Conservation (phyloP, 129 eudicot species). For the carrot (Daucus carota) region DH1_v3.0 NC_030387.2:36193501-36194000, state of each 20-base stretch:
- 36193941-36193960: not conserved
- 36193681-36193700: not conserved
- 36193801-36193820: constrained; percentile 72
- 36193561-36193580: constrained; percentile 78
- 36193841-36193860: constrained; percentile 78
- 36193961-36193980: not conserved
- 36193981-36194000: not conserved
- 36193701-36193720: not conserved
- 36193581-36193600: constrained; percentile 92
- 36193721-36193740: not conserved
- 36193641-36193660: not conserved
- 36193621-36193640: constrained; percentile 27
- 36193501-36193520: not conserved
- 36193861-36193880: constrained; percentile 58
- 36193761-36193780: constrained; percentile 43
- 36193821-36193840: constrained; percentile 78
- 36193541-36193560: constrained; percentile 37
- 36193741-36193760: constrained; percentile 54
- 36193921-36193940: not conserved
- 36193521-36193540: not conserved
- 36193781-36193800: constrained; percentile 66
- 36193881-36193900: not conserved
- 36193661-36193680: no score
- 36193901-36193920: not conserved
- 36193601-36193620: constrained; percentile 91